These are phyloP conservation scores for Aquilaria agallochum DNA, from an alignment of 441 rosid species.

Conservation along the genomic window DNA sequence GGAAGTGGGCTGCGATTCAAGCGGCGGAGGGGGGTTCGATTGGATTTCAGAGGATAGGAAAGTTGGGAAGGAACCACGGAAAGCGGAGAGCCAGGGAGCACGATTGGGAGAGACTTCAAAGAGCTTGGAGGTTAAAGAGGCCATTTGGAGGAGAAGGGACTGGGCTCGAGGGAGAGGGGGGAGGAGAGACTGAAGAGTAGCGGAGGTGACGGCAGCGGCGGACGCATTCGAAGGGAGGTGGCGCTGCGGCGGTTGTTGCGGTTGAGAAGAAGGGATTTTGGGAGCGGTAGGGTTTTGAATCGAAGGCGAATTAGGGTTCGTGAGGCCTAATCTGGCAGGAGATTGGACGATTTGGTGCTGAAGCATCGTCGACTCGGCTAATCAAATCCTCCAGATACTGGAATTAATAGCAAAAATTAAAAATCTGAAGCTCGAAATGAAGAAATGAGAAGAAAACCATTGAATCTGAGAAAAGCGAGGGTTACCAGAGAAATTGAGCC, in stretches of 20 bases:
- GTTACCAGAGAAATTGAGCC: no score
- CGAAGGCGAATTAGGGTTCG: constrained; percentile 77
- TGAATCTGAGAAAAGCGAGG: no score
- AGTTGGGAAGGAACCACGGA: constrained; percentile 69
- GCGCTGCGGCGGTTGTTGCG: constrained; percentile 27
- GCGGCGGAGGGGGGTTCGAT: constrained; percentile 43
- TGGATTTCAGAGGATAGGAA: constrained; percentile 59
- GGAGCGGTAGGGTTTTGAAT: constrained; percentile 63
- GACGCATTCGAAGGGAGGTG: constrained; percentile 24
- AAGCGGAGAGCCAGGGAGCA: constrained; percentile 66
- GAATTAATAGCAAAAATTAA: no score
- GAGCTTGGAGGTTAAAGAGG: constrained; percentile 65
- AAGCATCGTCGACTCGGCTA: constrained; percentile 37
- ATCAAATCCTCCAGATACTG: no score
- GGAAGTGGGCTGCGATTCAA: constrained; percentile 52
- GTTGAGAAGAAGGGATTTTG: constrained; percentile 45
- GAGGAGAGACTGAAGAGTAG: constrained; percentile 72
- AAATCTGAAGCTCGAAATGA: no score
- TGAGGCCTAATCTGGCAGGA: constrained; percentile 82
- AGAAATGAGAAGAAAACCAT: no score
- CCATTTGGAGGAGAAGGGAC: constrained; percentile 84
- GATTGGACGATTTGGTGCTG: constrained; percentile 80
- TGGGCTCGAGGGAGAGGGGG: constrained; percentile 88
- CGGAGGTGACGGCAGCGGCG: constrained; percentile 41
- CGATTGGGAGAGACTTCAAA: constrained; percentile 78